Conservation (phyloP, 208 protist species). For the Trypanosoma rangeli region DNA sequence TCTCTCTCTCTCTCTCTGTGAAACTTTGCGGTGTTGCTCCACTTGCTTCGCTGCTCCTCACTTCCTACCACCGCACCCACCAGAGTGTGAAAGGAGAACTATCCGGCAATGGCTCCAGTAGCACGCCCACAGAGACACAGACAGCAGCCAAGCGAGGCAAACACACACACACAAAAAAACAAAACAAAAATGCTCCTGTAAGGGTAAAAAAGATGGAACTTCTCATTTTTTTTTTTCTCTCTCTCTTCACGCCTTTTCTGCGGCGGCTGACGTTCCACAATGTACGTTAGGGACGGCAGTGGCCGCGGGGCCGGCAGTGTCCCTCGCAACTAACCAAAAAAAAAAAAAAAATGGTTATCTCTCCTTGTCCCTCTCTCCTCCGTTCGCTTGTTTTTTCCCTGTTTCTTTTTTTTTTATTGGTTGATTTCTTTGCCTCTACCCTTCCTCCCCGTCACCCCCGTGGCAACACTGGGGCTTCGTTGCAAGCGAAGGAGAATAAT, state of each 20-base stretch:
- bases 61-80: background rate
- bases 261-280: no score
- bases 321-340: no score
- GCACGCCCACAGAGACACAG: background rate
- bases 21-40: conserved; percentile 1
- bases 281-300: no score
- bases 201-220: background rate
- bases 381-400: no score
- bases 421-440: no score
- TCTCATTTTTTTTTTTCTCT: background rate
- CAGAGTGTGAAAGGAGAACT: background rate
- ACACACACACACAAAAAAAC: background rate
- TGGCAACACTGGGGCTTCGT: no score
- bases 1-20: background rate
- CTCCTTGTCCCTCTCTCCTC: no score
- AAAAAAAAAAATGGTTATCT: no score
- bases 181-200: background rate
- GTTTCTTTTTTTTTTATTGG: no score
- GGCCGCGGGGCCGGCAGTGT: no score
- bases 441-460: no score
- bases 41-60: background rate
- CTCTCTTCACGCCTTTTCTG: background rate
- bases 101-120: background rate
- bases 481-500: no score
- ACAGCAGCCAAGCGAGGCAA: background rate